Evolutionary conservation across 2,329 filamentous ascomycete genomes (phyloP), one percentile per base, ranked within the genome.

Genomic region (Calonectria honghensis): DNA sequence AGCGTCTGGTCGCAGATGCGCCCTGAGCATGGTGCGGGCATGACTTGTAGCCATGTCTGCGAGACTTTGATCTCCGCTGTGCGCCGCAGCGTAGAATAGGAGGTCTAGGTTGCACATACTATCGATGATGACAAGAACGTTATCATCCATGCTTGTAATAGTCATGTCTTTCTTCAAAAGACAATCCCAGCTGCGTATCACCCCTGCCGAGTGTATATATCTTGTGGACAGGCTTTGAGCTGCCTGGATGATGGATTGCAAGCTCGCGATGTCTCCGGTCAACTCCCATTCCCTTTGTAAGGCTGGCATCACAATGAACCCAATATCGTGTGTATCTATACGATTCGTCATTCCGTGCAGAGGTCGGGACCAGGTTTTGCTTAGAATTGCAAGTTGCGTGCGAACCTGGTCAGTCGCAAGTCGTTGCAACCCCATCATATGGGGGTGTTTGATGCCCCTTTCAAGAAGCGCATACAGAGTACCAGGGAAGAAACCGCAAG

Each of bases 311-410:
- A 90, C 85, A 32, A 91, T 90, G 76, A 91, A 91, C 0, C 89
- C 88, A 73, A 91, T 85, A 52, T 91, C 89, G 72, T 91, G 89
- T 0, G 89, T 91, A 69, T 90, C 87, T 5, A 84, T 90, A 37
- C 87, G 85, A 73, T 73, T 80, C 11, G 84, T 79, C 81, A 87
- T 87, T 20, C 63, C 75, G 64, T 86, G 68, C 13, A 68, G 52
- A 16, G 77, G 76, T 9, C 59, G 63, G 13, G 76, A 68, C 76
- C 75, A 76, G 27, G 70, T 35, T 65, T 48, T 78, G 75, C 32
- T 68, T 1, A 78, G 39, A 0, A 70, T 31, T 10, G 52, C 41
- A 13, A 79, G 50, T 11, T 75, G 61, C 10, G 32, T 13, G 10
- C 70, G 54, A 29, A 68, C 16, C 10, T 54, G n/a, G 1, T 14